Evolutionary conservation across 768 basidiomycete species (phyloP), one percentile per base, ranked within the genome.

Genomic region (Tylopilus vinaceipallidus): DNA sequence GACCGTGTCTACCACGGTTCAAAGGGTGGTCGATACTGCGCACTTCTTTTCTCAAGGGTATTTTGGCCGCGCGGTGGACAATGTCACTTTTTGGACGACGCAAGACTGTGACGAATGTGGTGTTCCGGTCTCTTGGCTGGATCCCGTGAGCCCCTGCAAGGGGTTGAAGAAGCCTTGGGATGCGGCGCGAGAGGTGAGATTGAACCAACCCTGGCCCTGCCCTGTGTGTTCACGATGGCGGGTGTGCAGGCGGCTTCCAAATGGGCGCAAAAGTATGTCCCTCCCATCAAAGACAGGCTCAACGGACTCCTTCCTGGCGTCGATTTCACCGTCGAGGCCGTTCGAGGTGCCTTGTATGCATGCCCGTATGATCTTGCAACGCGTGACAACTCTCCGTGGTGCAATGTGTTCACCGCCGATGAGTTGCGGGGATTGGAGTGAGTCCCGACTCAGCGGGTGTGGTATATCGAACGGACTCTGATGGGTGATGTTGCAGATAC

Each of bases 351-450:
- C 45, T 62, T 76, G 42, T 74, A 69, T 43, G 73, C 72, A 17
- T 73, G 72, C 43, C 67, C 73, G 29, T 75, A 72, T 41, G 74
- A 74, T 49, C 59, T 71, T 33, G 74, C 73, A 3, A 67, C 70
- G 17, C 53, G 59, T 43, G 52, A 60, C 17, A 42, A 40, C 17
- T 70, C 75, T 24, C 71, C 75, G 1, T 75, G 73, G 75, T 75
- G 72, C 45, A 57, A 57, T n/a, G 69, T 67, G 44, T 75, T 76
- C 60, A 53, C 60, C 9, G 17, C 26, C 32, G 29, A 37, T 20
- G 74, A 75, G 52, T 55, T 75, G 29, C 54, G 49, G 32, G 56
- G 59, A 26, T 67, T 76, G 40, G 72, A 74, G 68, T 74, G 53
- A 29, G 71, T 54, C n/a, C n/a, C n/a, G n/a, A n/a, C 37, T 46